Evolutionary conservation across 345 rosid species (phyloP), one percentile per base, ranked within the genome.

Genomic region (Aethionema arabicum): DNA sequence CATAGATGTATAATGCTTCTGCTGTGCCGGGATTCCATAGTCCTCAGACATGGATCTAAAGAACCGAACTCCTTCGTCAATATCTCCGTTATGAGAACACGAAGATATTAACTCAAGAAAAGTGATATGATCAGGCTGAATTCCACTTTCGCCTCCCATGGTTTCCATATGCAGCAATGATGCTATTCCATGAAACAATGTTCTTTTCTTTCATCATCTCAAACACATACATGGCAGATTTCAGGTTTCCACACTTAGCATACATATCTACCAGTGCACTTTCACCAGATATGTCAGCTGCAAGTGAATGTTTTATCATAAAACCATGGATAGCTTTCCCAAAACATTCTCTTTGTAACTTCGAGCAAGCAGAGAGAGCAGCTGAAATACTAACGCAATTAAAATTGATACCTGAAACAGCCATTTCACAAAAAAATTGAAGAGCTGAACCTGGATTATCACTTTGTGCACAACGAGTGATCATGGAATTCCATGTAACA

Each of bases 321-420:
- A 77, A 80, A 47, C 88, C 72, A 47, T 91, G 96, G 63, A 84
- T 80, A 74, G 85, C 90, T 72, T 79, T 91, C 69, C 98, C 98
- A 38, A 62, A 80, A 56, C 74, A 64, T 11, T 85, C 79, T n/a
- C 96, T 83, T 13, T 90, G 82, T 67, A 84, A 69, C 75, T 65
- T 83, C 49, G 95, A 90, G 67, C 91, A 88, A 30, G 96, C 80
- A 56, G 96, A 87, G 68, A 88, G 88, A 65, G 76, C 84, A 41
- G 88, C 82, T 57, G 96, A 84, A 62, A 91, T 53, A 56, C 85
- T 84, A 47, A 91, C 88, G 54, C 60, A 54, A 50, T 84, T 83
- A 59, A 78, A 79, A 48, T 56, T 49, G 35, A 65, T 42, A 67
- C 98, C 85, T 11, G 77, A 80, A 53, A 55, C 59, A 29, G 85